These are phyloP conservation scores for Kingdonia uniflora DNA, from an alignment of 164 flowering plant species.

Conservation along the genomic window DNA sequence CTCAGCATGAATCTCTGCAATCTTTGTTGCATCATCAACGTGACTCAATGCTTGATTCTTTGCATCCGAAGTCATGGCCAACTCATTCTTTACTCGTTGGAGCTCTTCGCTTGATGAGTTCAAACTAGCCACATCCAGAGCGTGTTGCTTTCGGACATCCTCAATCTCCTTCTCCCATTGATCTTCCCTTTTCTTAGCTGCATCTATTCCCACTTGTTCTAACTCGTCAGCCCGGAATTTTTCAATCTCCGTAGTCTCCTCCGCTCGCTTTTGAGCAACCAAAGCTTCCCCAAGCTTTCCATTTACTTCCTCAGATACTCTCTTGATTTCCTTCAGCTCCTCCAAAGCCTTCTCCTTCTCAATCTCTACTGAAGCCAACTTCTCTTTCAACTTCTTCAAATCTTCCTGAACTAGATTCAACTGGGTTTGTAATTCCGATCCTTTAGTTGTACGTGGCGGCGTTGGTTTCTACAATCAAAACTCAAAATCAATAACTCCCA, in stretches of 20 bases:
- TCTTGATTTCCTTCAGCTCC: slow-evolving; percentile 69
- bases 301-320: slow-evolving; percentile 58
- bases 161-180: slow-evolving; percentile 75
- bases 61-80: slow-evolving; percentile 58
- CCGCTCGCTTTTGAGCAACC: slow-evolving; percentile 80
- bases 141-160: slow-evolving; percentile 59
- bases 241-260: slow-evolving; percentile 78
- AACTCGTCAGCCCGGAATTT: slow-evolving; percentile 82
- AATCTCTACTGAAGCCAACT: slow-evolving; percentile 40
- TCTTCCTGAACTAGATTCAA: slow-evolving; percentile 56
- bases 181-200: slow-evolving; percentile 64
- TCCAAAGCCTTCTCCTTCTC: slow-evolving; percentile 55
- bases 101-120: slow-evolving; percentile 67
- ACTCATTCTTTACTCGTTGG: slow-evolving; percentile 55
- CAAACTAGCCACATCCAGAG: slow-evolving; percentile 59
- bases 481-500: neutral
- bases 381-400: slow-evolving; percentile 70
- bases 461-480: slow-evolving; percentile 38
- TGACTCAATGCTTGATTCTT: slow-evolving; percentile 69
- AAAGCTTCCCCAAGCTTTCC: slow-evolving; percentile 69
- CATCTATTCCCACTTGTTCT: slow-evolving; percentile 80
- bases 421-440: slow-evolving; percentile 66
- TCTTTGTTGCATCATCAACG: slow-evolving; percentile 84
- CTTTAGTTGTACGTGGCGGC: too few relatives aligned
- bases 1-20: slow-evolving; percentile 72